Base-by-base conservation (phyloP, 176 grass and related monocot species). In the Carex littledalei region DNA sequence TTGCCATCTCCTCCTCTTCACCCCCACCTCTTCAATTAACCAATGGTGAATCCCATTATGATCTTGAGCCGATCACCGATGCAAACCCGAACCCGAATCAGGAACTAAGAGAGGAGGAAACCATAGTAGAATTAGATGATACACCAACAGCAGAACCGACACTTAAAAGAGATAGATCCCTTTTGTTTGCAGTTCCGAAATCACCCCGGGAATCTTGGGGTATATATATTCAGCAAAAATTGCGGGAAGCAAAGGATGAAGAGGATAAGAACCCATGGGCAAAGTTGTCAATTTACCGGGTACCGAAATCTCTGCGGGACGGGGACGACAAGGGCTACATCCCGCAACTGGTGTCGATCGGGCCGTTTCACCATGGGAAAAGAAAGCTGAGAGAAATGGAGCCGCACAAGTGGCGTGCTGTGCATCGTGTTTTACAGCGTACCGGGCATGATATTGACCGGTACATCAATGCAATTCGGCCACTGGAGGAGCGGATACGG, bases 391-490 rank as follows among this genome's bases (percentile, higher is more conserved):
- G 90, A 10, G 93, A 93, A 50, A 95, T 98, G 95, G 93, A 98
- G 31, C 86, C 31, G 0, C 95, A 98, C 88, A 98, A 98, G 84
- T 98, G 95, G 93, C 93, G 95, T 81, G 93, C 91, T 15, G 83
- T 98, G 81, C 86, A 93, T 79, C 89, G 83, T 80, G 93, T 89
- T 56, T 76, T 98, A 47, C 80, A 87, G 86, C 92, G 95, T 85
- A 93, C 89, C 12, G 73, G 84, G 14, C 91, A 89, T 74, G 89
- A 91, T 63, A 86, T 98, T 81, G 69, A 83, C 43, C 3, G 61
- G 6, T 98, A 93, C 86, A 89, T 98, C 6, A 60, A 78, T 56
- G 88, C 88, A 1, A 66, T 90, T 71, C 58, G 22, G 2, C 84
- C 88, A 32, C 68, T 94, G 31, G 92, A 98, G 89, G 88, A 94